phyloP scores from a whole-genome alignment of 306 rosid species.

The Morella rubra region DNA sequence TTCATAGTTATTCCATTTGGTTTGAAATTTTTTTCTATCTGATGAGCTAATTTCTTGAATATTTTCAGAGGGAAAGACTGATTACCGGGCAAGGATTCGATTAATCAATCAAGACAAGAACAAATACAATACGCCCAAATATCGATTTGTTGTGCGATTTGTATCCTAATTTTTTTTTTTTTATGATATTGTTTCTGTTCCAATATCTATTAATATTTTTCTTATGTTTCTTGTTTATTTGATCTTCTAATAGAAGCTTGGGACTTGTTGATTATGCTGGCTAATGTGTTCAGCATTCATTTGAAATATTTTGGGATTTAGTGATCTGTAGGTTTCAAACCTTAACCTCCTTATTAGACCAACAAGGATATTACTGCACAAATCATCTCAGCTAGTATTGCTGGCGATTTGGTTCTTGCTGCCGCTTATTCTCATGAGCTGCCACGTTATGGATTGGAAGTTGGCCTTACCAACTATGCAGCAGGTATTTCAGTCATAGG shows the following conservation, averaged over 20 bases:
- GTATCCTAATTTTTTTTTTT: constrained; percentile 50
- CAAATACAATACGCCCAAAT: constrained; percentile 86
- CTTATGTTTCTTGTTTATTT: background rate
- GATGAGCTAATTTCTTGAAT: background rate
- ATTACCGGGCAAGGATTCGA: constrained; percentile 83
- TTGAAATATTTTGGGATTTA: background rate
- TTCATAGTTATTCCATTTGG: background rate
- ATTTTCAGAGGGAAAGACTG: constrained; percentile 81
- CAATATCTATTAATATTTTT: background rate
- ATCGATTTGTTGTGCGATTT: constrained; percentile 72
- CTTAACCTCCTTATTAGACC: constrained; percentile 49
- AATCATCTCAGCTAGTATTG: constrained; percentile 72
- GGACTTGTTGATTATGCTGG: background rate
- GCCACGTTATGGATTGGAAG: constrained; percentile 71
- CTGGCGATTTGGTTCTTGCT: constrained; percentile 82
- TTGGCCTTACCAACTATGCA: constrained; percentile 89
- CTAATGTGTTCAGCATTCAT: background rate
- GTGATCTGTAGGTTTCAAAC: background rate
- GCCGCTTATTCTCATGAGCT: constrained; percentile 81
- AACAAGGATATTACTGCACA: constrained; percentile 80
- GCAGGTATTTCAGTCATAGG: constrained; percentile 53
- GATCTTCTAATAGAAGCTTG: no score
- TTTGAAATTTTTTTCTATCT: background rate
- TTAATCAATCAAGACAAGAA: constrained; percentile 92
- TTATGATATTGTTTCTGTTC: background rate